Evolutionary conservation across 257 asterid genomes (phyloP).

Genomic region (Hygrophila difformis): DNA sequence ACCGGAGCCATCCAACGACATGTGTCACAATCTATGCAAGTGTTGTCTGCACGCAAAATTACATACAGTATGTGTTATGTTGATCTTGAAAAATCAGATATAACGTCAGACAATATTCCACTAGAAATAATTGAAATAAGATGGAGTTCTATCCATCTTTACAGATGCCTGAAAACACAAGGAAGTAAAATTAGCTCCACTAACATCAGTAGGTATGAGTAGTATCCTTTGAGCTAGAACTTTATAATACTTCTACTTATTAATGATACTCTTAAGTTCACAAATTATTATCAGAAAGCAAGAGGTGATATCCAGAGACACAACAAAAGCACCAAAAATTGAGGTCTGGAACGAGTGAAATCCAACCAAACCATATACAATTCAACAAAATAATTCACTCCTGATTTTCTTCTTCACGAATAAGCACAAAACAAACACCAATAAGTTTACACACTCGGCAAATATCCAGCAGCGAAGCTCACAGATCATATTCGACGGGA

Average conservation of each 20-base stretch:
- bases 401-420: not conserved
- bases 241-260: not conserved
- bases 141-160: not conserved
- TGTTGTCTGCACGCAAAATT: slow-evolving; percentile 36
- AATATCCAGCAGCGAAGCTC: not conserved
- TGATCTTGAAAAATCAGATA: slow-evolving; percentile 5
- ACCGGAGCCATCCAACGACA: slow-evolving; percentile 85
- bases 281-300: not conserved
- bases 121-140: not conserved
- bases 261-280: not conserved
- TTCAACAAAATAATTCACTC: not conserved
- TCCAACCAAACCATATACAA: not conserved
- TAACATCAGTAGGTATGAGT: not conserved
- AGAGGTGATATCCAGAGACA: too few relatives aligned
- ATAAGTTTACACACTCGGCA: not conserved
- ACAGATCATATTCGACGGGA: too few relatives aligned
- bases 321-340: not conserved
- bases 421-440: not conserved
- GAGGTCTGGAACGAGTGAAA: not conserved
- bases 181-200: not conserved
- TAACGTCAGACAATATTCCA: too few relatives aligned
- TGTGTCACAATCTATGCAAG: slow-evolving; percentile 62
- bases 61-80: not conserved
- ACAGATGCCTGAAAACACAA: not conserved
- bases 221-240: not conserved